Conservation (phyloP, 768 basidiomycete species). For the Tulasnella sp. region DNA sequence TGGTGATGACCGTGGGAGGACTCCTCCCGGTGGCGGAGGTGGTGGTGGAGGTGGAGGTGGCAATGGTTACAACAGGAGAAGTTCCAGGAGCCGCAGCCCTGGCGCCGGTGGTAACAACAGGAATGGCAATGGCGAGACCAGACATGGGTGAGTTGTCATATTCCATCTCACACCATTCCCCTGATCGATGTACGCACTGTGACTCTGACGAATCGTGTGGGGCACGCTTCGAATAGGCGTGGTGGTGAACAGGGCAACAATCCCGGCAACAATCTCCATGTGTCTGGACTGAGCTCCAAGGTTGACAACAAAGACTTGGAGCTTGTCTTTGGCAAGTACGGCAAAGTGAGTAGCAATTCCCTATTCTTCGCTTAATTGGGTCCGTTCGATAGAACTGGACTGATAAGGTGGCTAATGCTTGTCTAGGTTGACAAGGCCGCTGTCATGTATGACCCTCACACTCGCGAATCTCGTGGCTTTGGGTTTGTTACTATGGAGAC, state of each 20-base stretch:
- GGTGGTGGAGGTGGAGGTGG: slow-evolving; percentile 31
- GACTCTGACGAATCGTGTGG: no score
- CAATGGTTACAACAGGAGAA: slow-evolving; percentile 41
- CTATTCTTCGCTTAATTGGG: not conserved
- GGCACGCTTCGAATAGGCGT: slow-evolving; percentile 14
- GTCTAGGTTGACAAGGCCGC: slow-evolving; percentile 50
- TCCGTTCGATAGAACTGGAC: not conserved
- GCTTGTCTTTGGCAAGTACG: slow-evolving; percentile 77
- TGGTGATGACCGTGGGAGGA: slow-evolving; percentile 2
- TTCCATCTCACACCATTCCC: not conserved
- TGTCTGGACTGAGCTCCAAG: slow-evolving; percentile 46
- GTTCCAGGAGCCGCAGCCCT: slow-evolving; percentile 74
- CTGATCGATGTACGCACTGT: no score
- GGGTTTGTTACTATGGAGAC: slow-evolving; percentile 87
- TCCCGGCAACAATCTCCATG: slow-evolving; percentile 57
- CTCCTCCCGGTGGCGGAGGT: not conserved
- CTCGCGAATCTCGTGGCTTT: slow-evolving; percentile 64
- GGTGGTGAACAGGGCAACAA: slow-evolving; percentile 34
- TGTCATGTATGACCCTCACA: slow-evolving; percentile 58
- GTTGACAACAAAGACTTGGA: slow-evolving; percentile 82
- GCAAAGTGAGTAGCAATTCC: slow-evolving; percentile 48
- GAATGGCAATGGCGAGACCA: slow-evolving; percentile 34
- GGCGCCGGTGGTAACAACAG: slow-evolving; percentile 26
- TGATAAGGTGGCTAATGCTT: not conserved
- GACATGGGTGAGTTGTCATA: slow-evolving; percentile 38